A percentile compares a stretch with the other conserved stretches of the same genome.
Evolutionary conservation across 257 asterid genomes (phyloP).

Genomic region (Perilla frutescens): DNA sequence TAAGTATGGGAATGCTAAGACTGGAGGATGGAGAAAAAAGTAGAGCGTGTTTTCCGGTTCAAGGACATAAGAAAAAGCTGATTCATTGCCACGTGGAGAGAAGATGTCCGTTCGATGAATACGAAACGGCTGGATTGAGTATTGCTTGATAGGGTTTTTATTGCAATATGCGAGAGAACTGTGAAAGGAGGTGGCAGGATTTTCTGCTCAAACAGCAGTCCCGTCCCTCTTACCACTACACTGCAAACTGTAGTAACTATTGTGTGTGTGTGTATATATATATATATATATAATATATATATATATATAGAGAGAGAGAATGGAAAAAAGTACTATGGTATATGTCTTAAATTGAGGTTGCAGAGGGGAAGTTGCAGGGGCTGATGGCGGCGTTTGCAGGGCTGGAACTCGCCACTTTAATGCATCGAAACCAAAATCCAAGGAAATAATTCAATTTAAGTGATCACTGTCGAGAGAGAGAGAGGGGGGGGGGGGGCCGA

Average conservation of each 20-base stretch:
- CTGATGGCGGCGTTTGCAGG: conserved; percentile 98
- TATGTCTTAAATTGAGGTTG: conserved; percentile 70
- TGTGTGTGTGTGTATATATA: no score
- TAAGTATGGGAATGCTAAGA: conserved; percentile 39
- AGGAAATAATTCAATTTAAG: conserved; percentile 32
- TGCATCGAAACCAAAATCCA: conserved; percentile 42
- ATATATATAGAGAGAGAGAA: conserved; percentile 46
- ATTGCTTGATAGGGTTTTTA: conserved; percentile 39
- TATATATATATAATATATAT: no score
- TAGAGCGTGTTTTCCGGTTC: conserved; percentile 89
- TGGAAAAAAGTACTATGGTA: conserved; percentile 28
- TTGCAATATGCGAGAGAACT: conserved; percentile 63
- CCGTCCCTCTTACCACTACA: conserved; percentile 6
- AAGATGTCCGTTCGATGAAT: conserved; percentile 26
- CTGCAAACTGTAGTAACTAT: conserved; percentile 25
- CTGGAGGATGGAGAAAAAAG: conserved; percentile 30
- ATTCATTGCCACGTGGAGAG: conserved; percentile 52
- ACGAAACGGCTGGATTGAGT: conserved; percentile 53
- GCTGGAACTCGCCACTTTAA: conserved; percentile 58
- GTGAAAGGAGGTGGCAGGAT: conserved; percentile 52
- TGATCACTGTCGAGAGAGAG: conserved; percentile 16
- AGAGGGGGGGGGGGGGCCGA: not conserved
- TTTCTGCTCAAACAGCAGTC: conserved; percentile 38
- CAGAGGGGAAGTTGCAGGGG: conserved; percentile 61
- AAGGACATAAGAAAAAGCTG: conserved; percentile 75